Evolutionary conservation across 2,329 filamentous ascomycete species (phyloP).

Genomic region (Fusarium irregulare): DNA sequence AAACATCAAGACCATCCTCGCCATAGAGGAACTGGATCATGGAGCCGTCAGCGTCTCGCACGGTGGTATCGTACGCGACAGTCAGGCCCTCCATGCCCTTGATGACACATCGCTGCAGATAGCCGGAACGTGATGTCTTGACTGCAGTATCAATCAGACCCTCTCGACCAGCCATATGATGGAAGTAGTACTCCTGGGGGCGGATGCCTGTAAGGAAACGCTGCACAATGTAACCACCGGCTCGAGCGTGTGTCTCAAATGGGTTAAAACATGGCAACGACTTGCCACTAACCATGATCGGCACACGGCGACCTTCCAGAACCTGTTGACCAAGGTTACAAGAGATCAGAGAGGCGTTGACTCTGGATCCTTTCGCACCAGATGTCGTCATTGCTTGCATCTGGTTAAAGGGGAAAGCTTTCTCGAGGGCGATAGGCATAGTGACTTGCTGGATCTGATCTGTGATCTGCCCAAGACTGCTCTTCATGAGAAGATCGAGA

Average conservation of each 20-base stretch:
- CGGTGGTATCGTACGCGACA: slow-evolving; percentile 93
- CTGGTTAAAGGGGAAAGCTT: slow-evolving; percentile 95
- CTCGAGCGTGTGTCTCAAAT: slow-evolving; percentile 88
- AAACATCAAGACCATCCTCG: slow-evolving; percentile 93
- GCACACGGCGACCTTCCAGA: slow-evolving; percentile 92
- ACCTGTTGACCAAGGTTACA: slow-evolving; percentile 98
- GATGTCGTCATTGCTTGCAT: slow-evolving; percentile 99
- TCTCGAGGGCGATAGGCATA: slow-evolving; percentile 84
- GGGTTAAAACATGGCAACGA: slow-evolving; percentile 93
- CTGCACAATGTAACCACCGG: slow-evolving; percentile 92
- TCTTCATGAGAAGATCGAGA: slow-evolving; percentile 89
- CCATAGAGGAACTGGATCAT: slow-evolving; percentile 96
- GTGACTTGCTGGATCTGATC: slow-evolving; percentile 81
- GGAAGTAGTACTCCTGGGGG: slow-evolving; percentile 98
- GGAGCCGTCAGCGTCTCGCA: slow-evolving; percentile 92
- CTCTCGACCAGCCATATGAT: slow-evolving; percentile 99
- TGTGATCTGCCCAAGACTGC: slow-evolving; percentile 75
- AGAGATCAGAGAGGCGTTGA: slow-evolving; percentile 97
- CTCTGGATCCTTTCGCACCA: slow-evolving; percentile 90
- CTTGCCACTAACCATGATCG: slow-evolving; percentile 98
- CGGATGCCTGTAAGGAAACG: slow-evolving; percentile 98
- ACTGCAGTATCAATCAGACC: slow-evolving; percentile 98
- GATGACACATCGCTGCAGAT: slow-evolving; percentile 95
- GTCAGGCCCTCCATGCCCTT: slow-evolving; percentile 97
- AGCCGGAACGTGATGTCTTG: slow-evolving; percentile 96